Conservation (phyloP, 148 eudicot genomes). For the Rhododendron henanense region DNA sequence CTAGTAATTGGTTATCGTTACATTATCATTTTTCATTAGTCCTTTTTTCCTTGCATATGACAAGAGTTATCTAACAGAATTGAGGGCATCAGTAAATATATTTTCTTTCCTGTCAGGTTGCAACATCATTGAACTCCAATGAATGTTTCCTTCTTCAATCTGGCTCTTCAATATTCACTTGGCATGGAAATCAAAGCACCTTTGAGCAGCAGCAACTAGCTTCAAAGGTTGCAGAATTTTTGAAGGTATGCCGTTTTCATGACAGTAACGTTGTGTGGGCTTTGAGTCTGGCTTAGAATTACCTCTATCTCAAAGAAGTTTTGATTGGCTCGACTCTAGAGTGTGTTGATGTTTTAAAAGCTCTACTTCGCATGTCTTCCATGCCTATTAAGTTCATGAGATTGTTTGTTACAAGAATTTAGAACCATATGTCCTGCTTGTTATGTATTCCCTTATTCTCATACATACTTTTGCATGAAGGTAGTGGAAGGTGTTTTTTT, state of each 20-base stretch:
- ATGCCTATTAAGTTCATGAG: background rate
- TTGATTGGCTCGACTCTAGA: background rate
- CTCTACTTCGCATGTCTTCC: background rate
- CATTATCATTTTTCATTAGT: background rate
- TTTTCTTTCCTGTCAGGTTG: conserved; percentile 40
- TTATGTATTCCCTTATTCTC: background rate
- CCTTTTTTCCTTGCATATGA: background rate
- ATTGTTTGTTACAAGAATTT: background rate
- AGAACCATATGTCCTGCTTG: background rate
- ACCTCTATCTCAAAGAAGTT: background rate
- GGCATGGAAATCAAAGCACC: conserved; percentile 93
- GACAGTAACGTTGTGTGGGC: background rate
- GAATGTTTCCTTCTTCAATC: conserved; percentile 93
- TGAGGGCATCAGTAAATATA: background rate
- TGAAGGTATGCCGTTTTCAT: conserved; percentile 54
- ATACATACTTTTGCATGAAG: background rate
- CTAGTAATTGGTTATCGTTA: background rate
- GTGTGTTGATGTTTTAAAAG: background rate
- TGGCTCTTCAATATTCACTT: conserved; percentile 62
- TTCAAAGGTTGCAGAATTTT: conserved; percentile 77
- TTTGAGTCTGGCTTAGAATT: background rate
- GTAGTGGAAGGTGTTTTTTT: background rate
- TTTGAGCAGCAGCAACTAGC: conserved; percentile 92
- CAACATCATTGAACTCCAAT: conserved; percentile 70
- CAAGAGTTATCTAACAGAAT: background rate